phyloP scores from a whole-genome alignment of 495 filamentous ascomycete genomes.

The Podospora tetraspora region DNA sequence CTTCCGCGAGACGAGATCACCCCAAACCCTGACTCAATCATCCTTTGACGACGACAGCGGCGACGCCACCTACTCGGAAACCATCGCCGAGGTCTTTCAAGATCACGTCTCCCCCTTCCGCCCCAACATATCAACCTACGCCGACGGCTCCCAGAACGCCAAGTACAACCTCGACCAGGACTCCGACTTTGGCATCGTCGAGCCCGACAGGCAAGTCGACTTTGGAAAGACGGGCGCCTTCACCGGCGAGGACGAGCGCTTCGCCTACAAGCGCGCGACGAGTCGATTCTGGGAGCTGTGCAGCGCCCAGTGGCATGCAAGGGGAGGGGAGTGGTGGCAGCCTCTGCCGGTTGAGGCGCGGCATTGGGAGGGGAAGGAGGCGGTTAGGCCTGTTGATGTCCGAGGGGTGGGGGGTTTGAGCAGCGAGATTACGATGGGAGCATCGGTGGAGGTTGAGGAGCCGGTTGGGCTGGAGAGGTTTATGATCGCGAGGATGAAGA shows the following conservation, averaged over 20 bases:
- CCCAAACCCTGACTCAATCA: too few species aligned
- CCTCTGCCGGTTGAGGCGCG: conserved; percentile 54
- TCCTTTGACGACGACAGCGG: too few species aligned
- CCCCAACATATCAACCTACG: conserved; percentile 61
- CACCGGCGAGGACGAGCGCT: conserved; percentile 67
- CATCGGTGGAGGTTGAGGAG: conserved; percentile 37
- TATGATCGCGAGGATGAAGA: conserved; percentile 24
- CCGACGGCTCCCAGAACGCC: conserved; percentile 30
- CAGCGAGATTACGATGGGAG: conserved; percentile 35
- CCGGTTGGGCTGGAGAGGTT: conserved; percentile 38
- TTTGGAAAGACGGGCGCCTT: conserved; percentile 55
- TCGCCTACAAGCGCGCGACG: conserved; percentile 63
- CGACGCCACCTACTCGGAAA: conserved; percentile 60
- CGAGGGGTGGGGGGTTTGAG: neutral
- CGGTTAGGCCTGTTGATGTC: conserved; percentile 20
- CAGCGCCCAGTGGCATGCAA: conserved; percentile 55
- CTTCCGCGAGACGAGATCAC: conserved; percentile 52
- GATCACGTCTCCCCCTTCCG: conserved; percentile 64
- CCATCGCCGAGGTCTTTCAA: conserved; percentile 64
- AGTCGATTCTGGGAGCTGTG: conserved; percentile 70
- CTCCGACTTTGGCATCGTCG: conserved; percentile 37
- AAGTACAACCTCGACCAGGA: conserved; percentile 46
- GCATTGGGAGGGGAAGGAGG: conserved; percentile 49
- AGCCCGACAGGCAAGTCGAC: conserved; percentile 34
- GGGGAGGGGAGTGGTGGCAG: conserved; percentile 57